phyloP scores from a whole-genome alignment of 108 stramenopile species.

The Cyclostephanos tholiformis region DNA sequence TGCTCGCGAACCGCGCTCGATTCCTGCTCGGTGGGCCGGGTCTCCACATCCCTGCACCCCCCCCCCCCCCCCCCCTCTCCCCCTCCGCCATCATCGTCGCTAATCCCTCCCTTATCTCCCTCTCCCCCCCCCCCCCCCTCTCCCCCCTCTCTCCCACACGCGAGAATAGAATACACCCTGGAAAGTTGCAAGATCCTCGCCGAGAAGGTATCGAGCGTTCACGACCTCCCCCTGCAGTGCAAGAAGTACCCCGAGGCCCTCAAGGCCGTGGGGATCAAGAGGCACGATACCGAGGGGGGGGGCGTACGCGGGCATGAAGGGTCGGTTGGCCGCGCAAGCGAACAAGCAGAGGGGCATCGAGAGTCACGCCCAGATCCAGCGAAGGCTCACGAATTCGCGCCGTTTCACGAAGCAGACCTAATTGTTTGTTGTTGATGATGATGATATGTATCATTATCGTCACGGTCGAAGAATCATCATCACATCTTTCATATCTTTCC shows the following conservation, averaged over 20 bases:
- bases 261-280: slow-evolving; percentile 29
- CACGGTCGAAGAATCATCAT: too few species aligned
- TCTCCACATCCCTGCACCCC: too few species aligned
- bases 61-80: neutral
- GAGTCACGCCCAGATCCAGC: slow-evolving; percentile 47
- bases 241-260: slow-evolving; percentile 43
- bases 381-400: slow-evolving; percentile 45
- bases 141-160: neutral
- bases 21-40: too few species aligned
- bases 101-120: neutral
- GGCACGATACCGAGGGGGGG: slow-evolving; percentile 17
- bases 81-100: neutral
- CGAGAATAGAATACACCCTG: slow-evolving; percentile 37
- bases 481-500: too few species aligned
- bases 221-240: slow-evolving; percentile 43
- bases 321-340: slow-evolving; percentile 42
- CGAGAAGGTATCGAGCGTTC: slow-evolving; percentile 33
- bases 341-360: slow-evolving; percentile 34
- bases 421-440: too few species aligned
- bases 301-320: slow-evolving; percentile 41
- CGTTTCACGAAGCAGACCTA: slow-evolving; percentile 44
- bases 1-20: too few species aligned
- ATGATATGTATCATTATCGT: too few species aligned
- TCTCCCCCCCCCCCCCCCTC: neutral
- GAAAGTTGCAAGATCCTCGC: slow-evolving; percentile 51